These are phyloP conservation scores for Cordyceps pruinosa DNA, from an alignment of 2,329 filamentous ascomycete species.

Conservation along the genomic window DNA sequence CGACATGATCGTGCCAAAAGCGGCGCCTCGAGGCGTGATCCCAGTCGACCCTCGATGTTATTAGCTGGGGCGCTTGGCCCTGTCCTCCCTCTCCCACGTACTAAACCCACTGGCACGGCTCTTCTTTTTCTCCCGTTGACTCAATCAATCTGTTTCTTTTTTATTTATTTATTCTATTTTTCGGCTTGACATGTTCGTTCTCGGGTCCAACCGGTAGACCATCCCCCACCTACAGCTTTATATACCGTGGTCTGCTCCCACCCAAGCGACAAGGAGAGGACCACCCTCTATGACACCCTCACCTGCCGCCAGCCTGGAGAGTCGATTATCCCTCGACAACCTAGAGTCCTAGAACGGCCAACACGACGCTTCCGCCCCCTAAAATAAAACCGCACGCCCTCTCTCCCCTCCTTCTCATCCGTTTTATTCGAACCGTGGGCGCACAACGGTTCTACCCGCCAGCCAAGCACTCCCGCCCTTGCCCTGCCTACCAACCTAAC, in stretches of 20 bases:
- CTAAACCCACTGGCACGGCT: not conserved
- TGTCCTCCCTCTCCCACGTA: not conserved
- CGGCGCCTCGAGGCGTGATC: not conserved
- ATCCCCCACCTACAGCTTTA: not conserved
- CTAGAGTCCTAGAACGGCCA: not conserved
- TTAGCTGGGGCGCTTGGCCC: not conserved
- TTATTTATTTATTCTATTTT: not conserved
- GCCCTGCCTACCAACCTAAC: not conserved
- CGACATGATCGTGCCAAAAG: conserved; percentile 14
- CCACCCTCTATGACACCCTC: not conserved
- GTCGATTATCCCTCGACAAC: not conserved
- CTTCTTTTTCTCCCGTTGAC: not conserved
- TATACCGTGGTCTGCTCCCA: not conserved
- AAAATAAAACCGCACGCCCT: not conserved
- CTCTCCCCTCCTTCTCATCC: not conserved
- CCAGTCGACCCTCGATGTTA: not conserved
- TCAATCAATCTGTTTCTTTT: not conserved
- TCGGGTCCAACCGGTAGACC: not conserved
- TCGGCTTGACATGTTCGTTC: not conserved
- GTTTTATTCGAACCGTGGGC: not conserved
- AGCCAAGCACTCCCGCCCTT: not conserved
- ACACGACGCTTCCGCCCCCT: not conserved
- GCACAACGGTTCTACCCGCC: not conserved
- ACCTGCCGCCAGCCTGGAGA: not conserved
- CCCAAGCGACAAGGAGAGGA: not conserved